Base-by-base conservation (phyloP, 768 basidiomycete genomes). In the Rhizopogon vinicolor region DNA sequence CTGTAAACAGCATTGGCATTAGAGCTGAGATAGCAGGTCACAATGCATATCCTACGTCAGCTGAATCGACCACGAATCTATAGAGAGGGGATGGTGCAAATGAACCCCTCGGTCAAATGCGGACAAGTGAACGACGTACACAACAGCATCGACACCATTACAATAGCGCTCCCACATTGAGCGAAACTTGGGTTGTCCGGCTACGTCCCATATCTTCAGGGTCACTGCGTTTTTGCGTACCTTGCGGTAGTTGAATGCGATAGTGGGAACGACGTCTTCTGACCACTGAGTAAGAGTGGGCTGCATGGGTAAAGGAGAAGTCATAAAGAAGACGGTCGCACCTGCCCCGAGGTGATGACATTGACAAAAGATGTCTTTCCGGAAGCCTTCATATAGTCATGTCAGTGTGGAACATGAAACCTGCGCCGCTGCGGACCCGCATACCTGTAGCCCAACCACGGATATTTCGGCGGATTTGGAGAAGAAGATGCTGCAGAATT, bases 151-250 rank as follows among this genome's bases (percentile, higher is more conserved):
- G 1, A 92, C 92, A 8, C 93, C 94, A 58, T 87, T 83, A 71
- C 93, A 94, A 70, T 96, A 97, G 43, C 94, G 78, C 70, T 94
- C 92, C 91, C 92, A 97, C 87, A 95, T 93, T 37, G 90, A 91
- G 43, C 94, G 84, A 67, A 95, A 97, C 67, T 91, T 92, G 6
- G 93, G 89, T 74, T 96, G 93, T 31, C 93, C 93, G 58, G 93
- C 93, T 40, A 97, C 90, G 69, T 97, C 94, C 94, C 94, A 97
- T 46, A 97, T 85, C 69, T 93, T 96, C 65, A 97, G 75, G 0
- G 90, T 92, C 1, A 96, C 85, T 57, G 93, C 95, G 12, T 92
- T 93, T 64, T 91, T 93, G 58, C 87, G 78, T 12, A 96, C 86
- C 68, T 91, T 92, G 18, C 91, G 80, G 63, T 93, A 85, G 62